Evolutionary conservation across 176 grass and related monocot genomes (phyloP), one percentile per base, ranked within the genome.

Genomic region (Oryza officinalis): DNA sequence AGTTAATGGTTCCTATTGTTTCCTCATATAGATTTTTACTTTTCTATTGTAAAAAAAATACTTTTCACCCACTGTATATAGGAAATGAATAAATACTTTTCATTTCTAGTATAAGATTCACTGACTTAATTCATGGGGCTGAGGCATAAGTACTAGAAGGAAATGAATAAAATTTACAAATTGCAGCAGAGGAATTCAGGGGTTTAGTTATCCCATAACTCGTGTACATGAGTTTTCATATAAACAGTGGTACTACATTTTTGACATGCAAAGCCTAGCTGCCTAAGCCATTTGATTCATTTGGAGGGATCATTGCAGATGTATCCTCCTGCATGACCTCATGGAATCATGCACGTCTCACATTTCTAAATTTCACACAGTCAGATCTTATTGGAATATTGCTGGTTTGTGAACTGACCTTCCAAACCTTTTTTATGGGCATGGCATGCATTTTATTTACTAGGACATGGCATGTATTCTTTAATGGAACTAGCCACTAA

Each of bases 1-100:
- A 89, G 54, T 76, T 81, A 85, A 85, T 81, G 77, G 71, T 65
- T 85, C 64, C 50, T 85, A 44, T 85, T 80, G 9, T 67, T 74
- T 22, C 47, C 33, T 78, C 13, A 1, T 82, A 28, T 63, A 30
- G 28, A 78, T 33, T 45, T 83, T 43, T 65, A 67, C 27, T 11
- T 88, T 25, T 25, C 50, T 50, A 18, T 18, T 50, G 47, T 50
- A 14, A 50, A 50, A 47, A 49, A 50, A 50, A 50, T 40, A 66
- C 35, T 10, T 88, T 57, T 57, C 50, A 52, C 17, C 47, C 44
- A 37, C 46, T 80, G 33, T 28, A 76, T 45, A 57, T 57, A 74
- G 71, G 23, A 67, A 68, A 75, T 86, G 8, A 59, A 8, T 15
- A 35, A 20, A 38, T 38, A 8, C 37, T 38, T 38, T 8, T 38